Evolutionary conservation across 441 rosid species (phyloP).

Genomic region (Gossypium laxum): DNA sequence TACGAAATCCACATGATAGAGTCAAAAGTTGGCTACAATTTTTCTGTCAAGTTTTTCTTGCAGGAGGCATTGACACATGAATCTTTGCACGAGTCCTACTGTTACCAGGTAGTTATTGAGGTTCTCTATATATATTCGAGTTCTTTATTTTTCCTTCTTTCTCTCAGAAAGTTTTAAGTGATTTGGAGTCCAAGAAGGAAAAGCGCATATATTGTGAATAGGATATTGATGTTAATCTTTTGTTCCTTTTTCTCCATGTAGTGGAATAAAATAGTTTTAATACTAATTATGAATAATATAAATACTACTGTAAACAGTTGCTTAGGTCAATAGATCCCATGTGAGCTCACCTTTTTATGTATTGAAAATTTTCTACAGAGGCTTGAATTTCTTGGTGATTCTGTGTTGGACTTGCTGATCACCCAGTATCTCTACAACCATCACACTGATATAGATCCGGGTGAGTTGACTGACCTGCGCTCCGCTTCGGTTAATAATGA

Average conservation of each 20-base stretch:
- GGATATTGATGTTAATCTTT: not conserved
- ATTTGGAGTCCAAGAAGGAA: not conserved
- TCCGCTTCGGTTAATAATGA: conserved; percentile 80
- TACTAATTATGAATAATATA: not conserved
- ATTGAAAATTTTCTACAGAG: conserved; percentile 42
- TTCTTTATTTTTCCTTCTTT: not conserved
- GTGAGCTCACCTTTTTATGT: conserved; percentile 12
- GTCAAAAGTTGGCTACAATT: conserved; percentile 51
- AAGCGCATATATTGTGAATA: not conserved
- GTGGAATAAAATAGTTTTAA: too few species aligned
- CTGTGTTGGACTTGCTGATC: conserved; percentile 76
- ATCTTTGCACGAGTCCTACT: conserved; percentile 41
- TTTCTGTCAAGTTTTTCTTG: conserved; percentile 57
- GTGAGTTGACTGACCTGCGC: conserved; percentile 85
- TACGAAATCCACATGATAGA: conserved; percentile 46
- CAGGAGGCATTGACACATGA: conserved; percentile 79
- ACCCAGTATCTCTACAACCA: conserved; percentile 65
- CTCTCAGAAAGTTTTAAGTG: not conserved
- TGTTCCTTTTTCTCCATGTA: too few species aligned
- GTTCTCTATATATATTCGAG: not conserved
- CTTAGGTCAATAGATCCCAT: not conserved
- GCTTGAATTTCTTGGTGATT: conserved; percentile 90
- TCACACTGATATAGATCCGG: conserved; percentile 58
- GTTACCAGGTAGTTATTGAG: conserved; percentile 55
- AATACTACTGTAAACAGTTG: not conserved